Evolutionary conservation across 805 yeast genomes (phyloP).

Genomic region (Pichia rugopelliculosa): DNA sequence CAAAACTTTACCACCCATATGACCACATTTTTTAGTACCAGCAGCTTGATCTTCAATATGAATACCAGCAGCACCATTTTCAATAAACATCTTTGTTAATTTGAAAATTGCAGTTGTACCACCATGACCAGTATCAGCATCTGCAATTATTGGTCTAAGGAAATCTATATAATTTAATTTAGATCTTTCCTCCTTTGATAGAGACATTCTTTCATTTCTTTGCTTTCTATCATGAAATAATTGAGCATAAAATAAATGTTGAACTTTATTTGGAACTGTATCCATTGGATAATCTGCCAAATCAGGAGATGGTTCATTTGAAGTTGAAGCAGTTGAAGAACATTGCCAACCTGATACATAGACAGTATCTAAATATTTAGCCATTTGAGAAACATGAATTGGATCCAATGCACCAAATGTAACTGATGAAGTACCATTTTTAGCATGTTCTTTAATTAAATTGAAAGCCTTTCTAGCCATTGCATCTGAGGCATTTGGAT

Average conservation of each 20-base stretch:
- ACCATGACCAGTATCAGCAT: conserved; percentile 99
- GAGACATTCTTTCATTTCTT: conserved; percentile 67
- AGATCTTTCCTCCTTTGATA: conserved; percentile 58
- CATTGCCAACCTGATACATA: conserved; percentile 99
- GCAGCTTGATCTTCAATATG: conserved; percentile 99
- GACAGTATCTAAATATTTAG: conserved; percentile 84
- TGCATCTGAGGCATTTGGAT: conserved; percentile 64
- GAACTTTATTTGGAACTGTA: conserved; percentile 97
- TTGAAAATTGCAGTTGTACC: conserved; percentile 95
- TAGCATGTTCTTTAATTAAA: conserved; percentile 64
- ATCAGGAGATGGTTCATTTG: conserved; percentile 97
- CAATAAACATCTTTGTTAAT: conserved; percentile 91
- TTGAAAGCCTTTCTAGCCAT: conserved; percentile 79
- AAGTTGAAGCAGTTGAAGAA: conserved; percentile 94
- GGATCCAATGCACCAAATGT: conserved; percentile 97
- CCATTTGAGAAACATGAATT: conserved; percentile 94
- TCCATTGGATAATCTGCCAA: conserved; percentile 98
- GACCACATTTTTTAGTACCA: conserved; percentile 98
- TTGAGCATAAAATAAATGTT: conserved; percentile 95
- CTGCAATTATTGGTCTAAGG: conserved; percentile 91
- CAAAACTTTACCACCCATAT: conserved; percentile 97
- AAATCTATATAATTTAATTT: conserved; percentile 74
- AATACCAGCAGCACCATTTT: conserved; percentile 98
- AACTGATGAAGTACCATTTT: conserved; percentile 66
- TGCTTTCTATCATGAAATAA: conserved; percentile 96